These are phyloP conservation scores for Trichoderma pleuroti DNA, from an alignment of 2,329 filamentous ascomycete species.

Conservation along the genomic window DNA sequence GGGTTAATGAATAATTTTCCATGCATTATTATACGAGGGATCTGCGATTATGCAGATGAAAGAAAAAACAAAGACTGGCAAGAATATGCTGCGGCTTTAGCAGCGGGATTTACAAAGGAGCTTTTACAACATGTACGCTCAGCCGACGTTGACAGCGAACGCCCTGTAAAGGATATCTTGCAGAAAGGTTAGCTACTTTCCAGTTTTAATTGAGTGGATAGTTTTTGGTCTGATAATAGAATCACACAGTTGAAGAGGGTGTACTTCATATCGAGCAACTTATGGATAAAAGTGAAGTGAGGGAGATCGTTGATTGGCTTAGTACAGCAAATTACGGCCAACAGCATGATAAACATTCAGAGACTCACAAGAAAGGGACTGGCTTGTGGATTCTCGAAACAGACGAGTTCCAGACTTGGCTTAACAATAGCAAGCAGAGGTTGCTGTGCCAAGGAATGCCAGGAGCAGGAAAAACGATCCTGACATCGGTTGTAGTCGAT, in stretches of 20 bases:
- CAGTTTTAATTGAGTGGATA: neutral
- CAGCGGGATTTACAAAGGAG: neutral
- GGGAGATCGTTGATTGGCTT: constrained; percentile 37
- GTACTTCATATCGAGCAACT: neutral
- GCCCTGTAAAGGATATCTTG: neutral
- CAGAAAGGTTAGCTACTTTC: neutral
- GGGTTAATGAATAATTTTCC: neutral
- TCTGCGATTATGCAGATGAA: neutral
- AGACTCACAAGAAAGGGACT: constrained; percentile 38
- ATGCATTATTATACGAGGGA: neutral
- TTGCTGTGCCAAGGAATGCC: constrained; percentile 47
- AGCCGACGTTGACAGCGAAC: neutral
- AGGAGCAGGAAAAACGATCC: constrained; percentile 48
- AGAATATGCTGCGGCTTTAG: neutral
- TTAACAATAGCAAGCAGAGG: constrained; percentile 24
- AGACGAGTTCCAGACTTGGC: constrained; percentile 34
- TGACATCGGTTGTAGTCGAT: constrained; percentile 41
- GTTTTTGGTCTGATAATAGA: neutral
- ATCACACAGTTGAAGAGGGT: neutral
- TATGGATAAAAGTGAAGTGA: neutral
- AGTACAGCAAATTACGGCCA: constrained; percentile 33
- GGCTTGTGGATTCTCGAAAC: constrained; percentile 46
- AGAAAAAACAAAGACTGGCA: neutral
- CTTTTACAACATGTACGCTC: neutral
- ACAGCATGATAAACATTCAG: constrained; percentile 32